Conservation (phyloP, 768 basidiomycete genomes). For the Lyophyllum semitale region DNA sequence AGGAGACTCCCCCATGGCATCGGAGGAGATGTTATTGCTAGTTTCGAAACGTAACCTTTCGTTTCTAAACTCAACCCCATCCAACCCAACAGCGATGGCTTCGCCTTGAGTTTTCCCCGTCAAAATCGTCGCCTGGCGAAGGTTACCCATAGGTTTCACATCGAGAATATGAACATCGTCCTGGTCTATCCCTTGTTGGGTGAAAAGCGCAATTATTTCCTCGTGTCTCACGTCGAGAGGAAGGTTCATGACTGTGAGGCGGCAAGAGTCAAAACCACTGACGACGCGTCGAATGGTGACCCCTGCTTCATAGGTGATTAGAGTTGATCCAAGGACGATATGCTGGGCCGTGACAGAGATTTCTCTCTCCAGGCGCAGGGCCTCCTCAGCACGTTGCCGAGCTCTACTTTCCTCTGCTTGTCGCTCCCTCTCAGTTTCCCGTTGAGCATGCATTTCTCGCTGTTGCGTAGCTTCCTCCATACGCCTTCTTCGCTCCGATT, state of each 20-base stretch:
- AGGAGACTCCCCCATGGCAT: slow-evolving; percentile 43
- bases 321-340: slow-evolving; percentile 43
- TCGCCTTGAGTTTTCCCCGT: slow-evolving; percentile 42
- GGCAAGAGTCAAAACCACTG: slow-evolving; percentile 54
- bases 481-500: too few relatives aligned
- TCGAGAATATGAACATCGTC: slow-evolving; percentile 33
- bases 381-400: slow-evolving; percentile 4
- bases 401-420: slow-evolving; percentile 13
- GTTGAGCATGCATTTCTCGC: background rate
- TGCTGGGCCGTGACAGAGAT: slow-evolving; percentile 42
- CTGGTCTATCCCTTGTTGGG: slow-evolving; percentile 42
- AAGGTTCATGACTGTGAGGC: slow-evolving; percentile 46
- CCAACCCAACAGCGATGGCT: slow-evolving; percentile 42
- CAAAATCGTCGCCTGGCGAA: slow-evolving; percentile 43
- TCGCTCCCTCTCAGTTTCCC: slow-evolving; percentile 17
- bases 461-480: slow-evolving; percentile 2
- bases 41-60: slow-evolving; percentile 44
- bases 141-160: slow-evolving; percentile 28
- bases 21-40: slow-evolving; percentile 35
- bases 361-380: slow-evolving; percentile 29
- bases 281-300: slow-evolving; percentile 43
- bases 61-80: slow-evolving; percentile 50
- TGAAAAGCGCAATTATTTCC: slow-evolving; percentile 46
- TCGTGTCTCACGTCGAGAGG: slow-evolving; percentile 37
- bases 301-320: slow-evolving; percentile 54